Evolutionary conservation across 2,329 filamentous ascomycete species (phyloP).

Genomic region (Fusarium avenaceum): DNA sequence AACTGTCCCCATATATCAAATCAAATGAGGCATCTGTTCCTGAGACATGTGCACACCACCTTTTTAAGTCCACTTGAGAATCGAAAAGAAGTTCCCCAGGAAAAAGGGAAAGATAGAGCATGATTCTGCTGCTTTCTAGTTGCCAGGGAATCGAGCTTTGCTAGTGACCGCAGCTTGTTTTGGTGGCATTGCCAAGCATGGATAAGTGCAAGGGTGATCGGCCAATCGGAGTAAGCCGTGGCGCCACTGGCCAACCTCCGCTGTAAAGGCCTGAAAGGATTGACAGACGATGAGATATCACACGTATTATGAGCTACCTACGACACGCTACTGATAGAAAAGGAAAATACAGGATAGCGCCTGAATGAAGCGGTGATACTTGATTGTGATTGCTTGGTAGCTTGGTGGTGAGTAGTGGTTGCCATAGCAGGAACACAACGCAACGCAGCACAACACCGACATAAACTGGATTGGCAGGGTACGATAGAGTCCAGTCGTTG

Average conservation of each 20-base stretch:
- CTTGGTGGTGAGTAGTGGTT: constrained; percentile 22
- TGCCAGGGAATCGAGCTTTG: constrained; percentile 39
- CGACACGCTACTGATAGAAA: neutral
- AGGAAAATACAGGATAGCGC: constrained; percentile 8
- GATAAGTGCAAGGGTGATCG: constrained; percentile 31
- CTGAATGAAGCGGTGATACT: constrained; percentile 20
- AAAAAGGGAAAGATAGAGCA: constrained; percentile 11
- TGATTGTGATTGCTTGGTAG: constrained; percentile 29
- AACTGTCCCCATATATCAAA: neutral
- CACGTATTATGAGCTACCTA: constrained; percentile 29
- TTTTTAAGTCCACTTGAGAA: constrained; percentile 10
- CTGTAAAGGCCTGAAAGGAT: constrained; percentile 34
- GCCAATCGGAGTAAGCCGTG: constrained; percentile 39
- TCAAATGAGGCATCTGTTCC: constrained; percentile 7
- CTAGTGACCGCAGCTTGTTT: constrained; percentile 33
- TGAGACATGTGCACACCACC: constrained; percentile 33
- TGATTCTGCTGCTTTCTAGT: constrained; percentile 34
- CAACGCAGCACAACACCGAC: constrained; percentile 4
- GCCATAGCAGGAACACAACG: constrained; percentile 27
- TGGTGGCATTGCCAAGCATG: constrained; percentile 25
- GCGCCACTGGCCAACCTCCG: constrained; percentile 44
- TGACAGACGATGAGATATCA: constrained; percentile 36
- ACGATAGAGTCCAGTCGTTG: constrained; percentile 9
- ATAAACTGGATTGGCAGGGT: constrained; percentile 10
- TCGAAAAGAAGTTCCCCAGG: constrained; percentile 38